These are phyloP conservation scores for Metschnikowia arizonensis DNA, from an alignment of 805 yeast species.

Conservation along the genomic window DNA sequence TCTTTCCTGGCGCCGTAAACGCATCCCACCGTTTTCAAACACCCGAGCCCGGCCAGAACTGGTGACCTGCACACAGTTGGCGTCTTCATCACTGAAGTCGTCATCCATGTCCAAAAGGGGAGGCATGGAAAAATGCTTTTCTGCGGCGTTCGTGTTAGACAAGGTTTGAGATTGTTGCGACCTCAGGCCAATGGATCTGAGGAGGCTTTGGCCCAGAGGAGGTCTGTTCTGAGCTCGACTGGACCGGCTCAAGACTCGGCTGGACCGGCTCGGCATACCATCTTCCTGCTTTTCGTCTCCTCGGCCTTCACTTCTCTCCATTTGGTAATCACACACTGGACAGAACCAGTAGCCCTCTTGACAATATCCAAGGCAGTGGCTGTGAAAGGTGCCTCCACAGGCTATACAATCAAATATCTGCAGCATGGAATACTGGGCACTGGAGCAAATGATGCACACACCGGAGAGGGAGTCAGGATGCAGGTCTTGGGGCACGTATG, in stretches of 20 bases:
- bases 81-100: slow-evolving; percentile 4
- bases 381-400: slow-evolving; percentile 41
- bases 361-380: slow-evolving; percentile 33
- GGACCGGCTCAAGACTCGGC: background rate
- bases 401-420: slow-evolving; percentile 25
- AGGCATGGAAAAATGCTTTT: background rate
- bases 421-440: slow-evolving; percentile 28
- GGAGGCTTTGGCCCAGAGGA: background rate
- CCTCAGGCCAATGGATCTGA: background rate
- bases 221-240: background rate
- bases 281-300: background rate
- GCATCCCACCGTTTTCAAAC: slow-evolving; percentile 38
- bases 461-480: slow-evolving; percentile 13
- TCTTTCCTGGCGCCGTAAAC: slow-evolving; percentile 31
- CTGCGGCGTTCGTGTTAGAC: background rate
- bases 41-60: slow-evolving; percentile 6
- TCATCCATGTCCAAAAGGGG: background rate
- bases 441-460: slow-evolving; percentile 33
- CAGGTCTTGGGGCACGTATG: slow-evolving; percentile 1
- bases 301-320: slow-evolving; percentile 20
- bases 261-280: background rate
- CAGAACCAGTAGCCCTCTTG: slow-evolving; percentile 39
- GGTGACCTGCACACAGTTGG: background rate
- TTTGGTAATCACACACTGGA: slow-evolving; percentile 48
- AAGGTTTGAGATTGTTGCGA: background rate